Evolutionary conservation across 1,284 basidiomycete genomes (phyloP).

Genomic region (Tylopilus sp.): DNA sequence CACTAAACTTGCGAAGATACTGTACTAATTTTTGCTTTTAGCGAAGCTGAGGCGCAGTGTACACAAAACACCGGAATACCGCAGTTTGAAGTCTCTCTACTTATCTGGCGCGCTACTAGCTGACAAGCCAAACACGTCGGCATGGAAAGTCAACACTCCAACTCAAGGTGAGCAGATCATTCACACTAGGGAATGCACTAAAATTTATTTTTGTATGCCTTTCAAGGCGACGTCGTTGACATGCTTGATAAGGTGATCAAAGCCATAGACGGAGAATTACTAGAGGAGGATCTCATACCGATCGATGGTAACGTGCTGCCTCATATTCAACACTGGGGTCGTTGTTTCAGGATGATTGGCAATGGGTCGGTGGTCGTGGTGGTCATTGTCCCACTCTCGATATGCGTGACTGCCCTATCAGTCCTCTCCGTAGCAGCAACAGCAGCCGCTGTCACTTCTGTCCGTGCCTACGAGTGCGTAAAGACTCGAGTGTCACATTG

Average conservation of each 20-base stretch:
- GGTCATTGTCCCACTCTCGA: slow-evolving; percentile 18
- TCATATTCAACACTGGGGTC: slow-evolving; percentile 22
- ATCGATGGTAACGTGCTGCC: slow-evolving; percentile 17
- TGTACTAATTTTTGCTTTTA: slow-evolving; percentile 1
- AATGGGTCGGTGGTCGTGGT: too few species aligned
- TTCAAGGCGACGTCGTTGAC: too few species aligned
- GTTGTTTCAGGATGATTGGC: background rate
- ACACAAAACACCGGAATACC: slow-evolving; percentile 16
- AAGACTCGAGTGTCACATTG: background rate
- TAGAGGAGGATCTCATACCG: too few species aligned
- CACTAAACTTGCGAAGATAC: too few species aligned
- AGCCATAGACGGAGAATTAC: slow-evolving; percentile 23
- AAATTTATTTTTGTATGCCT: too few species aligned
- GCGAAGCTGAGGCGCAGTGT: slow-evolving; percentile 18
- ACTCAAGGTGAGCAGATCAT: slow-evolving; percentile 22
- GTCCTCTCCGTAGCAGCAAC: slow-evolving; percentile 7
- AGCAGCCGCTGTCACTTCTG: too few species aligned
- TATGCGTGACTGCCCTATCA: slow-evolving; percentile 29
- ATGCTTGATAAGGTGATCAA: slow-evolving; percentile 40
- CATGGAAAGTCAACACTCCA: slow-evolving; percentile 29
- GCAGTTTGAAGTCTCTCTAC: slow-evolving; percentile 28
- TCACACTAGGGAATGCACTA: too few species aligned
- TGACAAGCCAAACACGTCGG: slow-evolving; percentile 18
- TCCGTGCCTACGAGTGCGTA: too few species aligned
- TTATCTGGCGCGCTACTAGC: slow-evolving; percentile 28